phyloP scores from a whole-genome alignment of 331 rosid species.

The Pyracantha coccinea region DNA sequence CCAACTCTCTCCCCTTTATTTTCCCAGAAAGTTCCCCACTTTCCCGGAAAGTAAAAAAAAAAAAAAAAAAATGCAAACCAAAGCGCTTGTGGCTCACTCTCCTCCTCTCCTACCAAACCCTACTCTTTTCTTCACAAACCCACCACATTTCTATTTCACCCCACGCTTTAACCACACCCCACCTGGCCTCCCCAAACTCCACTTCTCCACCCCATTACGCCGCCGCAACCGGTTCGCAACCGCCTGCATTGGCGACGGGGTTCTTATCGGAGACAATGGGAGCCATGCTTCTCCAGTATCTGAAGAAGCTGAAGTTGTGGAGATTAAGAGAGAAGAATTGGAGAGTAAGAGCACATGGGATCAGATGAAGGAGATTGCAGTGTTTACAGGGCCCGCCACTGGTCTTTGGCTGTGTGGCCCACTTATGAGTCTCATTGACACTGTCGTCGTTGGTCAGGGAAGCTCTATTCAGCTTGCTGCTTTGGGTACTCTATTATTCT shows the following conservation, averaged over 20 bases:
- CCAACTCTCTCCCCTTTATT: neutral
- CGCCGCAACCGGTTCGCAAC: slow-evolving; percentile 6
- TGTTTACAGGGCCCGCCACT: slow-evolving; percentile 72
- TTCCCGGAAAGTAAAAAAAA: neutral
- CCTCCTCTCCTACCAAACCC: slow-evolving; percentile 26
- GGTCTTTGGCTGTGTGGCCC: slow-evolving; percentile 89
- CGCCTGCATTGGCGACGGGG: slow-evolving; percentile 18
- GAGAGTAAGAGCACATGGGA: slow-evolving; percentile 45
- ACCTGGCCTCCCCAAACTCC: slow-evolving; percentile 6
- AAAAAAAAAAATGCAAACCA: neutral
- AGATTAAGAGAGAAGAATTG: slow-evolving; percentile 21
- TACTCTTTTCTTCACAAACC: neutral
- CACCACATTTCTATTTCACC: slow-evolving; percentile 1
- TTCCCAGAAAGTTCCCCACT: neutral
- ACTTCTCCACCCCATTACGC: slow-evolving; percentile 6
- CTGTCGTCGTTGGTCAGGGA: slow-evolving; percentile 80
- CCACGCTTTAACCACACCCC: neutral
- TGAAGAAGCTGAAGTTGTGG: slow-evolving; percentile 1
- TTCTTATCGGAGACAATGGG: neutral
- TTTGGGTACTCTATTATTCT: slow-evolving; percentile 38
- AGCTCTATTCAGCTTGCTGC: slow-evolving; percentile 96
- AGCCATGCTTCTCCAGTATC: neutral
- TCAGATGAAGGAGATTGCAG: slow-evolving; percentile 64
- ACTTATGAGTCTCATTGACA: slow-evolving; percentile 82
- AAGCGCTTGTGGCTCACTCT: slow-evolving; percentile 16